Evolutionary conservation across 2,329 filamentous ascomycete species (phyloP).

Genomic region (Penicillium sp.): DNA sequence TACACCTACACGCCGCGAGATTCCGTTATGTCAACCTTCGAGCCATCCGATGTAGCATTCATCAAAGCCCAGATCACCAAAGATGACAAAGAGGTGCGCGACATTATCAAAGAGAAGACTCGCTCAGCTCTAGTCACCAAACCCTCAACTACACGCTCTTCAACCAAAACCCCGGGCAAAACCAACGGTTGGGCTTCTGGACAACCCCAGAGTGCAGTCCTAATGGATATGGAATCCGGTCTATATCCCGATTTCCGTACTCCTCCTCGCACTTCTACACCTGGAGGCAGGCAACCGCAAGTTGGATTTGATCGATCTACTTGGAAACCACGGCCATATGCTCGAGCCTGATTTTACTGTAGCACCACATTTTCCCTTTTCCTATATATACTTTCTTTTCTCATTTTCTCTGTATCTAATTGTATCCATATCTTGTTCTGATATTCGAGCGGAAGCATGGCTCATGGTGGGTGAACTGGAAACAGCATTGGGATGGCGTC

Average conservation of each 20-base stretch:
- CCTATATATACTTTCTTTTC: conserved; percentile 8
- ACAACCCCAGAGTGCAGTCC: conserved; percentile 44
- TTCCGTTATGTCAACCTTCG: conserved; percentile 76
- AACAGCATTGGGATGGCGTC: conserved; percentile 36
- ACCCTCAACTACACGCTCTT: conserved; percentile 16
- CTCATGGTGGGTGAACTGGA: conserved; percentile 17
- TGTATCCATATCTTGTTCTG: conserved; percentile 13
- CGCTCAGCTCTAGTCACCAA: conserved; percentile 34
- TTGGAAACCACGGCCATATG: conserved; percentile 35
- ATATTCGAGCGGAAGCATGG: conserved; percentile 14
- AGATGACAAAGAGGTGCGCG: conserved; percentile 70
- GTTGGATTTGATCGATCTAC: conserved; percentile 32
- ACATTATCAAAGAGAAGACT: conserved; percentile 65
- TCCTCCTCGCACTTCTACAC: conserved; percentile 12
- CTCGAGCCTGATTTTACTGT: conserved; percentile 23
- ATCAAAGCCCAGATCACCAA: conserved; percentile 81
- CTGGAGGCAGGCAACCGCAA: conserved; percentile 33
- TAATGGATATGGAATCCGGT: conserved; percentile 45
- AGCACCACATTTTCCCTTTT: conserved; percentile 4
- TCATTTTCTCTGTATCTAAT: conserved; percentile 24
- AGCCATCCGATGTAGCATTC: conserved; percentile 61
- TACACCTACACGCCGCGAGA: conserved; percentile 69
- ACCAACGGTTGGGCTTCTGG: conserved; percentile 30
- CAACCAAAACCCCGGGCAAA: conserved; percentile 30
- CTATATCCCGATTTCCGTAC: conserved; percentile 34